Base-by-base conservation (phyloP, 192 early-diverging fungal species). In the Linnemannia hyalina region DNA sequence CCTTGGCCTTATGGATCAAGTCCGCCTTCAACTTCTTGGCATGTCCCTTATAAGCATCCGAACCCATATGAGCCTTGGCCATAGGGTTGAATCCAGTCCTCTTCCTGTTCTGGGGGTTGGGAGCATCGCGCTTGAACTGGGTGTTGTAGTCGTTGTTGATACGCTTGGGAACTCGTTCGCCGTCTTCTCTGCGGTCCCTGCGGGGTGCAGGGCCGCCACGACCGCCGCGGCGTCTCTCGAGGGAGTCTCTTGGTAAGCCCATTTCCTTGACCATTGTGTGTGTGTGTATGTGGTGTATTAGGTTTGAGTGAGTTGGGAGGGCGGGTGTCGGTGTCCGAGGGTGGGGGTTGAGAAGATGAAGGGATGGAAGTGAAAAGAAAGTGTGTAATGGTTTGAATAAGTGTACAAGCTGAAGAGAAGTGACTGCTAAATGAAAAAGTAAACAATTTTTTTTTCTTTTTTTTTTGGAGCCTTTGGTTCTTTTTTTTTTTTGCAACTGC, bases 1-100 rank as follows among this genome's bases (percentile, higher is more conserved):
- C 84, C 70, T 80, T 86, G 49, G 84, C 84, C 75, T 86, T 86
- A 57, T 86, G 84, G 41, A 86, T 86, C 72, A 86, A 42, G 0
- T 86, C 80, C 5, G 84, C 84, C 60, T 86, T 86, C 47, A 86
- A 29, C 41, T 86, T 86, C 79, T 86, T 86, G 65, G 84, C 84
- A 81, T 86, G 84, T 35, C 84, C 84, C 49, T 81, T 80, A 54
- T 86, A 86, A 18, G 84, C 84, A 3, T 86, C 84, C 11, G 84
- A 86, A 42, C 84, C 84, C 84, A 86, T 86, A 22, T 86, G 84
- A 18, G 84, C 84, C 52, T 54, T 86, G 20, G 84, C 78, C 84
- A 86, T 86, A 20, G 84, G 84, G 72, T 86, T 86, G 65, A 86
- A 86, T 0, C 84, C 84, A 9, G 42, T 80, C 73, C 78, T 85